Conservation (phyloP, 805 yeast species). For the Candida germanica region DNA sequence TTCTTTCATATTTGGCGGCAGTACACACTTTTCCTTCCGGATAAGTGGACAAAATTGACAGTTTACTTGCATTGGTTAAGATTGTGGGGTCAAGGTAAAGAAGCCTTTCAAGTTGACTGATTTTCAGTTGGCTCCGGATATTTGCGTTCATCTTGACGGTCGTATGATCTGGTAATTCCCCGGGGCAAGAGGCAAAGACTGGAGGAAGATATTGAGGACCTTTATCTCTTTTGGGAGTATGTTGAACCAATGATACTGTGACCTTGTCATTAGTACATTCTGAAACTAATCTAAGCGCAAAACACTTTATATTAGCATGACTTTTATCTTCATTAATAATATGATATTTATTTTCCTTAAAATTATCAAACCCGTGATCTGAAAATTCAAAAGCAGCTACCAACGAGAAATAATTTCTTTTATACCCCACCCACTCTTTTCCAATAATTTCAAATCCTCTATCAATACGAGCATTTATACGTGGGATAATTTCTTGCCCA, state of each 20-base stretch:
- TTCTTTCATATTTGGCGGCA: slow-evolving; percentile 66
- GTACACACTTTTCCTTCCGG: slow-evolving; percentile 48
- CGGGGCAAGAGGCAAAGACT: slow-evolving; percentile 52
- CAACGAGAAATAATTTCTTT: slow-evolving; percentile 64
- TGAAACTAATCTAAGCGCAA: slow-evolving; percentile 53
- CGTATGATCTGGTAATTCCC: slow-evolving; percentile 55
- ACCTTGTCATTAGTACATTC: slow-evolving; percentile 50
- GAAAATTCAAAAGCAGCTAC: slow-evolving; percentile 51
- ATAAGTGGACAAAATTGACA: slow-evolving; percentile 38
- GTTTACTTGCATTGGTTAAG: neutral
- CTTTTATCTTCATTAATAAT: slow-evolving; percentile 22
- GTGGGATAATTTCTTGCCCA: slow-evolving; percentile 32
- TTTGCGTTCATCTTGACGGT: slow-evolving; percentile 58
- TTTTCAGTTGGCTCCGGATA: slow-evolving; percentile 52
- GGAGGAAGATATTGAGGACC: slow-evolving; percentile 68
- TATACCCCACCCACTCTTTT: slow-evolving; percentile 66
- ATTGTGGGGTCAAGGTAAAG: slow-evolving; percentile 36
- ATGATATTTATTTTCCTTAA: slow-evolving; percentile 30
- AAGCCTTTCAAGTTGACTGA: slow-evolving; percentile 49
- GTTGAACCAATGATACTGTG: slow-evolving; percentile 54
- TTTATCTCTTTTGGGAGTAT: slow-evolving; percentile 70
- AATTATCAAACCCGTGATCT: slow-evolving; percentile 17
- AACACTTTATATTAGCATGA: slow-evolving; percentile 36
- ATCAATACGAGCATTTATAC: slow-evolving; percentile 54
- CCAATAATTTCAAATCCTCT: slow-evolving; percentile 55